A percentile compares a stretch with the other conserved stretches of the same genome.
phyloP scores from a whole-genome alignment of 257 asterid species.

The Mitragyna speciosa region DNA sequence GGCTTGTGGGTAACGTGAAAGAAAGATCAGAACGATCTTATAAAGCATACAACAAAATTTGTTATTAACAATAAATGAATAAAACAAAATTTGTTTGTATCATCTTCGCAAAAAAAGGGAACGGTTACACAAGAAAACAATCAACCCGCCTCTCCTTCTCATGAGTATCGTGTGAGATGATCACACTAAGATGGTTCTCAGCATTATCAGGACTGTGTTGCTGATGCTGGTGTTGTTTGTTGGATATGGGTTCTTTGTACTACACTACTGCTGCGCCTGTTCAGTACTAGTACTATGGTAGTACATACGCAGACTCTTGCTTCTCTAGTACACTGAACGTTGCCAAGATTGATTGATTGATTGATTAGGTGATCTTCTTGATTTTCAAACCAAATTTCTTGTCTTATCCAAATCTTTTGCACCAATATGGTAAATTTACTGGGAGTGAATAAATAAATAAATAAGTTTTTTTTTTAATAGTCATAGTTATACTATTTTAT shows the following conservation, averaged over 20 bases:
- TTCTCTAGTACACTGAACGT: not conserved
- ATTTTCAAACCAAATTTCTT: too few relatives aligned
- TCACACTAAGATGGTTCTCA: not conserved
- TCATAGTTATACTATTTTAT: too few relatives aligned
- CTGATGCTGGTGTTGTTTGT: not conserved
- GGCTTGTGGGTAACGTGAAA: not conserved
- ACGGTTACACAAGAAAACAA: slow-evolving; percentile 12
- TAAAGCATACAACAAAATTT: not conserved
- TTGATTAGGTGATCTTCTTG: not conserved
- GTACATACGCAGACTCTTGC: not conserved
- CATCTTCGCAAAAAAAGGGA: not conserved
- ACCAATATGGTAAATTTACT: too few relatives aligned
- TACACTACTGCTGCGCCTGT: not conserved
- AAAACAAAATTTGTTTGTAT: not conserved
- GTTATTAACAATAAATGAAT: too few relatives aligned
- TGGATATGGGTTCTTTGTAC: not conserved
- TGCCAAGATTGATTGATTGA: not conserved
- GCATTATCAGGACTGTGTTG: not conserved
- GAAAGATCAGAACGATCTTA: not conserved
- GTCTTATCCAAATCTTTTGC: too few relatives aligned
- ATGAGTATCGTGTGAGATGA: not conserved
- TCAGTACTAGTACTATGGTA: not conserved
- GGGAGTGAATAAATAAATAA: too few relatives aligned
- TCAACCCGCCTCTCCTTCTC: not conserved
- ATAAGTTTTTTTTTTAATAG: too few relatives aligned